Percentiles rank a stretch among this genome's conserved stretches.
Conservation (phyloP, 2,329 filamentous ascomycete genomes). For the Claviceps monticola region DNA sequence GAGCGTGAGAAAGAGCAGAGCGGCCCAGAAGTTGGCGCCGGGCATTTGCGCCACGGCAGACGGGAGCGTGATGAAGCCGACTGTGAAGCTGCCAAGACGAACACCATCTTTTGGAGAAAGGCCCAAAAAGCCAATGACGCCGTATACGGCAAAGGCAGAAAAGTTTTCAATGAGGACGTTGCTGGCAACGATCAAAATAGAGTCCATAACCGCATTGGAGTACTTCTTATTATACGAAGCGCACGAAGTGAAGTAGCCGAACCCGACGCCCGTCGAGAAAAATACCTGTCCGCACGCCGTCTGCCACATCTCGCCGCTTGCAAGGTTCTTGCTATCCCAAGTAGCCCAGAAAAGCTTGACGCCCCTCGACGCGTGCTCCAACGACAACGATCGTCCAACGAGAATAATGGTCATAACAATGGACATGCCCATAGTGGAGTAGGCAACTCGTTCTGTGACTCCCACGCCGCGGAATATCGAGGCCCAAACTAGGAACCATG, state of each 20-base stretch:
- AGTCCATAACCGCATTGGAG: slow-evolving; percentile 45
- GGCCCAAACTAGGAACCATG: slow-evolving; percentile 46
- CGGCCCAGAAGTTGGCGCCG: slow-evolving; percentile 42
- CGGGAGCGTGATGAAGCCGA: slow-evolving; percentile 44
- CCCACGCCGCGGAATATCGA: slow-evolving; percentile 46
- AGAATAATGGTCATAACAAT: slow-evolving; percentile 43
- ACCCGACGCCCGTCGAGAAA: slow-evolving; percentile 44
- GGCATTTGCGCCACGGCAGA: slow-evolving; percentile 43
- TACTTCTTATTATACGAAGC: slow-evolving; percentile 44
- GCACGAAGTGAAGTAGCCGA: slow-evolving; percentile 45
- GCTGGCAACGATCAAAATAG: slow-evolving; percentile 38
- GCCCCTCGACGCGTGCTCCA: slow-evolving; percentile 38
- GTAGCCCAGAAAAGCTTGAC: slow-evolving; percentile 32
- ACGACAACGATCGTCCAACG: slow-evolving; percentile 37
- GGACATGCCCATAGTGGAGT: slow-evolving; percentile 48
- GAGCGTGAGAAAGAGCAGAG: slow-evolving; percentile 44
- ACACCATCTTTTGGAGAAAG: slow-evolving; percentile 23
- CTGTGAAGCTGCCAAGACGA: slow-evolving; percentile 37
- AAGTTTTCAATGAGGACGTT: slow-evolving; percentile 45
- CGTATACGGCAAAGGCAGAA: slow-evolving; percentile 33
- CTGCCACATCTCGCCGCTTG: slow-evolving; percentile 40
- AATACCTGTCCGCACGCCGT: slow-evolving; percentile 47
- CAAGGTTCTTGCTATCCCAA: slow-evolving; percentile 35
- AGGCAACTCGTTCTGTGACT: slow-evolving; percentile 43
- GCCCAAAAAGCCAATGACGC: slow-evolving; percentile 36